These are phyloP conservation scores for Hypoxylon crocopeplum DNA, from an alignment of 495 filamentous ascomycete genomes.

Conservation along the genomic window DNA sequence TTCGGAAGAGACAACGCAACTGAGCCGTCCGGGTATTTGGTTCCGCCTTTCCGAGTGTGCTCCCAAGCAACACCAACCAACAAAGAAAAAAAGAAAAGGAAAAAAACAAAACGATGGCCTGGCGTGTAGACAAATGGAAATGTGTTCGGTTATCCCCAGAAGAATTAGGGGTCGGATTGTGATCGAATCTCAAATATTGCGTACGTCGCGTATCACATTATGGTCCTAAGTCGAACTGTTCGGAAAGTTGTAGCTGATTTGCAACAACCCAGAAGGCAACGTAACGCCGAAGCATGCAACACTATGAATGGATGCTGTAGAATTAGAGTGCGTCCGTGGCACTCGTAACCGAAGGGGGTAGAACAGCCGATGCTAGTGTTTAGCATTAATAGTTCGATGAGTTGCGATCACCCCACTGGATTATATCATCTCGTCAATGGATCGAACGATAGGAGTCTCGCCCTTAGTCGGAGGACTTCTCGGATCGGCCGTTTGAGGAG, in stretches of 20 bases:
- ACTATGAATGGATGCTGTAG: not conserved
- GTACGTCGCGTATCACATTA: conserved; percentile 23
- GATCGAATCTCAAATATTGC: conserved; percentile 15
- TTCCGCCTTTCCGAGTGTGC: conserved; percentile 31
- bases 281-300: not conserved
- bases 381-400: not conserved
- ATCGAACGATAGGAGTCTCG: conserved; percentile 70
- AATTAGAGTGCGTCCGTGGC: not conserved
- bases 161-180: conserved; percentile 1
- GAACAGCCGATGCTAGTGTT: not conserved
- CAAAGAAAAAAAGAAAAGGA: conserved; percentile 15
- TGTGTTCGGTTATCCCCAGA: conserved; percentile 6
- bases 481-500: conserved; percentile 60
- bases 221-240: not conserved
- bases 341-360: not conserved
- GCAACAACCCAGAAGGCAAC: not conserved
- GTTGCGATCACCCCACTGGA: not conserved
- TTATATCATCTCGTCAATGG: conserved; percentile 65
- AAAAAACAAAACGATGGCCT: conserved; percentile 29
- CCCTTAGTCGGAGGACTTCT: conserved; percentile 69
- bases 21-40: conserved; percentile 39
- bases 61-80: conserved; percentile 22
- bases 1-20: conserved; percentile 20
- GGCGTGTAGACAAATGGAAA: conserved; percentile 22
- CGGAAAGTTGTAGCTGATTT: not conserved